These are phyloP conservation scores for Laetiporus sulphureus DNA, from an alignment of 1,284 basidiomycete genomes.

Conservation along the genomic window DNA sequence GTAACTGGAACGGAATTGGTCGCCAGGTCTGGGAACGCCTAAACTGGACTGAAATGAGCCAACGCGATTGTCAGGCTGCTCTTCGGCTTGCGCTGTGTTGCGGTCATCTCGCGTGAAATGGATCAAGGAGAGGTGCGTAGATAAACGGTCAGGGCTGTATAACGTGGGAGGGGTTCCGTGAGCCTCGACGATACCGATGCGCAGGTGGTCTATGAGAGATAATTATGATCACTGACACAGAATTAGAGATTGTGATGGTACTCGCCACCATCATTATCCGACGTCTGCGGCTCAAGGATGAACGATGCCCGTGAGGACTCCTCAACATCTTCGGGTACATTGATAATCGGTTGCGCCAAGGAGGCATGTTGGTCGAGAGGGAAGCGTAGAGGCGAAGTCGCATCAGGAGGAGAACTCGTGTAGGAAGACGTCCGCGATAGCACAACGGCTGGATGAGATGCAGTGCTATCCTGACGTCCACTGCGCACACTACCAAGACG, in stretches of 20 bases:
- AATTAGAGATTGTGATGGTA: too few species aligned
- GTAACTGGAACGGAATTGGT: slow-evolving; percentile 52
- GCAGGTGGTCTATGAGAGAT: slow-evolving; percentile 38
- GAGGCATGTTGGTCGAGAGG: slow-evolving; percentile 23
- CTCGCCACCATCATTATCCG: slow-evolving; percentile 35
- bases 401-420: slow-evolving; percentile 14
- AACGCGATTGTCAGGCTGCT: slow-evolving; percentile 9
- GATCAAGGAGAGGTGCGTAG: slow-evolving; percentile 27
- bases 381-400: slow-evolving; percentile 26
- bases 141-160: slow-evolving; percentile 33
- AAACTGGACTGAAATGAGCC: slow-evolving; percentile 29
- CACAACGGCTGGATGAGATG: slow-evolving; percentile 18
- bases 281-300: slow-evolving; percentile 32
- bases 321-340: slow-evolving; percentile 60
- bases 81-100: slow-evolving; percentile 9
- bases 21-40: slow-evolving; percentile 32
- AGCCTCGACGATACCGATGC: slow-evolving; percentile 47
- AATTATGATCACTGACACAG: too few species aligned
- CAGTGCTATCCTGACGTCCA: slow-evolving; percentile 16
- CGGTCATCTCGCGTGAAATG: slow-evolving; percentile 14
- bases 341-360: slow-evolving; percentile 24
- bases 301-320: slow-evolving; percentile 47
- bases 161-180: slow-evolving; percentile 42
- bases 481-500: slow-evolving; percentile 23
- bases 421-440: slow-evolving; percentile 19